Evolutionary conservation across 805 yeast species (phyloP), one percentile per base, ranked within the genome.

Genomic region (Pichia paraexigua): DNA sequence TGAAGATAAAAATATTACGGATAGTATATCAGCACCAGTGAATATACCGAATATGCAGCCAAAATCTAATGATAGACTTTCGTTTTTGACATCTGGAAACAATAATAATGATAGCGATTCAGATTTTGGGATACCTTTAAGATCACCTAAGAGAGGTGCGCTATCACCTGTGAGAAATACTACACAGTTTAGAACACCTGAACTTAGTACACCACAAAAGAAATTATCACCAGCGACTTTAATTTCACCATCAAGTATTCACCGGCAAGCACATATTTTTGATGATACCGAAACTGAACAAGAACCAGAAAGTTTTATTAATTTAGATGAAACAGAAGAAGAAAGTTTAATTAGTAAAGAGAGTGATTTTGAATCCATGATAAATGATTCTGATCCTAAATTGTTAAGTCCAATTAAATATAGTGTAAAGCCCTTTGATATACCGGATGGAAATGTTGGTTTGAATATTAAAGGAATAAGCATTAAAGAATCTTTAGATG

Each of bases 111-210:
- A 46, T 12, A 35, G 43, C 22, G 55, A 51, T n/a, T 56, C 61
- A 15, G 59, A 55, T 21, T 61, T 57, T 18, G 60, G 59, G 5
- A 64, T 64, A 32, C 70, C 71, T 15, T 42, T 63, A 18, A 58
- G 69, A 48, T 66, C 71, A 17, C 71, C 71, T 2, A 59, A 56
- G 42, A 56, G 69, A 47, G 27, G 50, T 13, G 43, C 44, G 4
- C 8, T 49, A 2, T 55, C 59, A 5, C 59, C 59, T 5, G 50
- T 54, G 13, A 47, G 49, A 39, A 52, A 51, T 27, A 55, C 59
- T 6, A 43, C 56, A 4, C 59, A 56, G 42, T 56, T 48, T 28
- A 50, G 58, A 53, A 56, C 59, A 7, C 59, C 59, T 9, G 59
- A 56, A 21, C 41, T 56, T 8, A 47, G 45, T 11, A 50, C 59